A percentile compares a stretch with the other conserved stretches of the same genome.
These are phyloP conservation scores for Beta macrorhiza DNA, from an alignment of 179 eudicot genomes.

Conservation along the genomic window DNA sequence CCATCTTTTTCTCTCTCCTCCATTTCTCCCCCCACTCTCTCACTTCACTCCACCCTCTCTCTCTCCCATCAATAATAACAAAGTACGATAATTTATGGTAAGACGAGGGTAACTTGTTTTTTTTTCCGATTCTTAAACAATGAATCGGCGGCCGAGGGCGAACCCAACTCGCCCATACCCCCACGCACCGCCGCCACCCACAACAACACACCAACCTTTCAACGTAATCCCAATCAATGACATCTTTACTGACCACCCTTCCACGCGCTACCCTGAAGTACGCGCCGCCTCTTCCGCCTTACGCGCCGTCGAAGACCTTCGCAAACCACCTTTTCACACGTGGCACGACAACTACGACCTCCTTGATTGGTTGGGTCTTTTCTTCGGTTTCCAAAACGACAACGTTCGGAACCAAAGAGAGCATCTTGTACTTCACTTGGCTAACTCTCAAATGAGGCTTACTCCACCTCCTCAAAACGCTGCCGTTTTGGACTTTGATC, in stretches of 20 bases:
- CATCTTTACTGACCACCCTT: constrained; percentile 69
- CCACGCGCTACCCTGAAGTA: constrained; percentile 66
- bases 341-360: constrained; percentile 63
- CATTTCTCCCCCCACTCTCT: not conserved
- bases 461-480: constrained; percentile 49
- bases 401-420: constrained; percentile 88
- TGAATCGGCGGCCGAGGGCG: constrained; percentile 57
- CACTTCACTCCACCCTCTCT: not conserved
- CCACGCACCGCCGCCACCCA: constrained; percentile 31
- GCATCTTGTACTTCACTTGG: constrained; percentile 80
- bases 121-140: not conserved
- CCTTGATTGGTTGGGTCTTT: constrained; percentile 73
- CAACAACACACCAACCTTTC: constrained; percentile 29
- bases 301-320: constrained; percentile 62
- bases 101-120: no score
- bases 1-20: constrained; percentile 13
- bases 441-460: constrained; percentile 78
- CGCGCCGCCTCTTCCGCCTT: constrained; percentile 79
- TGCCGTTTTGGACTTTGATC: constrained; percentile 45
- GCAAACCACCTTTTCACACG: constrained; percentile 54
- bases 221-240: constrained; percentile 88
- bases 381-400: constrained; percentile 84
- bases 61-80: no score
- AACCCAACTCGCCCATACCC: constrained; percentile 43
- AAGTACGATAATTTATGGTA: no score